Evolutionary conservation across 2,329 filamentous ascomycete species (phyloP).

Genomic region (Fusarium virguliforme): DNA sequence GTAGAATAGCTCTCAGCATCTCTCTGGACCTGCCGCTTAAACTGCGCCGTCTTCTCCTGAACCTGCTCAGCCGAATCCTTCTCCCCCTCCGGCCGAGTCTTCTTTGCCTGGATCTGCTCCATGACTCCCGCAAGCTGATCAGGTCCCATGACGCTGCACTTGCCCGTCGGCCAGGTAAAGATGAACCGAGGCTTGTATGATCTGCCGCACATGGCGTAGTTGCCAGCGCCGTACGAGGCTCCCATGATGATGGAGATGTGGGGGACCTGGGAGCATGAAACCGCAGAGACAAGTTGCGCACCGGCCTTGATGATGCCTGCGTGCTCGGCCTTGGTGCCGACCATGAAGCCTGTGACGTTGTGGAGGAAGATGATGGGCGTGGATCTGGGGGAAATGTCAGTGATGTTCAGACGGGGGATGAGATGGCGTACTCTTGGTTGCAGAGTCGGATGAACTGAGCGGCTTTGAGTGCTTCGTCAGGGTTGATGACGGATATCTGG

Average conservation of each 20-base stretch:
- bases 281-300: constrained; percentile 63
- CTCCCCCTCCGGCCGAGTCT: background rate
- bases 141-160: constrained; percentile 48
- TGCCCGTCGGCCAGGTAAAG: constrained; percentile 45
- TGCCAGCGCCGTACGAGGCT: constrained; percentile 57
- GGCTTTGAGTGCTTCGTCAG: constrained; percentile 3
- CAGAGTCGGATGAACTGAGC: constrained; percentile 3
- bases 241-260: constrained; percentile 63
- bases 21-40: constrained; percentile 40
- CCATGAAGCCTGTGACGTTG: constrained; percentile 67
- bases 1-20: constrained; percentile 47
- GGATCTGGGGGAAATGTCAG: constrained; percentile 45
- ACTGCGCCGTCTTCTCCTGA: constrained; percentile 45
- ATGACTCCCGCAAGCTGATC: constrained; percentile 48
- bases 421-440: constrained; percentile 3
- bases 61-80: background rate
- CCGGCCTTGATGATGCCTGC: constrained; percentile 62
- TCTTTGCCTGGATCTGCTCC: constrained; percentile 39
- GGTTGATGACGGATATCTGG: constrained; percentile 9
- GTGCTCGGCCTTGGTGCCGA: constrained; percentile 62
- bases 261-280: constrained; percentile 61
- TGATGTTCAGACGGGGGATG: background rate
- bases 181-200: constrained; percentile 1
- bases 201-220: constrained; percentile 8
- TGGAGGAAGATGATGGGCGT: constrained; percentile 63